Evolutionary conservation across 768 basidiomycete species (phyloP).

Genomic region (Lentinula raphanica): DNA sequence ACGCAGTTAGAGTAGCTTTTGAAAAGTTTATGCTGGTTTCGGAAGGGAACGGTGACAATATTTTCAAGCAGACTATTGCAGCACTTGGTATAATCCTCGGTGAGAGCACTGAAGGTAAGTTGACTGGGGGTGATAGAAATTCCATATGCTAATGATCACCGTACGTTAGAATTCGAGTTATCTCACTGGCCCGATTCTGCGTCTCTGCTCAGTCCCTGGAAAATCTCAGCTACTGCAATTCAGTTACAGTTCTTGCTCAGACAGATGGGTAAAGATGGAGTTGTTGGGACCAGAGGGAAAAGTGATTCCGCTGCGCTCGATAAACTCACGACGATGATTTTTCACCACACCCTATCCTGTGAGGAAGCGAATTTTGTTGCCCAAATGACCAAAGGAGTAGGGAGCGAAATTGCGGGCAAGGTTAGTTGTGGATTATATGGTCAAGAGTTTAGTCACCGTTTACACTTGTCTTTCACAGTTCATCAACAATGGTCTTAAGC

Average conservation of each 20-base stretch:
- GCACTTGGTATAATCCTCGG: slow-evolving; percentile 64
- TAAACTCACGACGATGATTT: slow-evolving; percentile 59
- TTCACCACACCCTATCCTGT: slow-evolving; percentile 67
- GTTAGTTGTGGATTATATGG: slow-evolving; percentile 34
- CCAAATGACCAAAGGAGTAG: slow-evolving; percentile 73
- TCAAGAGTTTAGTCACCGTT: no score
- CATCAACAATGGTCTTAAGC: slow-evolving; percentile 67
- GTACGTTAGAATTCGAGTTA: slow-evolving; percentile 37
- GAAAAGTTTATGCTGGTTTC: slow-evolving; percentile 54
- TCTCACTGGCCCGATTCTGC: slow-evolving; percentile 59
- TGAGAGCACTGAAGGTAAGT: slow-evolving; percentile 56
- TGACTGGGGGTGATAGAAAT: background rate
- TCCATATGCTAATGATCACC: background rate
- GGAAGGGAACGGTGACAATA: slow-evolving; percentile 37
- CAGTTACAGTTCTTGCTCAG: slow-evolving; percentile 73
- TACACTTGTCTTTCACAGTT: slow-evolving; percentile 41
- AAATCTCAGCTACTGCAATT: slow-evolving; percentile 74
- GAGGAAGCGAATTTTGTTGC: slow-evolving; percentile 82
- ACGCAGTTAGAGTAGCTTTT: slow-evolving; percentile 63
- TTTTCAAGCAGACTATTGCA: slow-evolving; percentile 59
- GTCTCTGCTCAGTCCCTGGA: slow-evolving; percentile 76
- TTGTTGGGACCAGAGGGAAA: slow-evolving; percentile 34
- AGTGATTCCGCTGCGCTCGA: slow-evolving; percentile 58
- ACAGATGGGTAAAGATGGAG: slow-evolving; percentile 64
- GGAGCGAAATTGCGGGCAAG: slow-evolving; percentile 61